A percentile compares a stretch with the other conserved stretches of the same genome.
Evolutionary conservation across 768 basidiomycete species (phyloP).

Genomic region (Piloderma croceum): DNA sequence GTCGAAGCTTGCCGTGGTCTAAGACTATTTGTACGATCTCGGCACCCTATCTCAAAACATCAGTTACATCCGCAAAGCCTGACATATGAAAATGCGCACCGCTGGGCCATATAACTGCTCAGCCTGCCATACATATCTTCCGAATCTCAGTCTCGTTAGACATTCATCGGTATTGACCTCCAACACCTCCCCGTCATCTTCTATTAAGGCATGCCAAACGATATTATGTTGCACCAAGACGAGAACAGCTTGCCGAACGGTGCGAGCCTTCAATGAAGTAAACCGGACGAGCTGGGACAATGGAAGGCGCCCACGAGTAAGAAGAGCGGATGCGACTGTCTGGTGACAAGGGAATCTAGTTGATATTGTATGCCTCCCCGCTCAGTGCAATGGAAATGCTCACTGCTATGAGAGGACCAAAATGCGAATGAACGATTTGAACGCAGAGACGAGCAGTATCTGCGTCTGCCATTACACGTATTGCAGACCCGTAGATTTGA

Average conservation of each 20-base stretch:
- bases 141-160: conserved; percentile 75
- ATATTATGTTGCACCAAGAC: conserved; percentile 89
- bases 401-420: conserved; percentile 63
- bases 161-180: conserved; percentile 85
- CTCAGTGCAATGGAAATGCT: conserved; percentile 18
- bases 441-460: conserved; percentile 56
- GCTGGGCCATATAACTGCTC: conserved; percentile 62
- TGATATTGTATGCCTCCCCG: conserved; percentile 1
- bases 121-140: conserved; percentile 72
- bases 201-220: conserved; percentile 74
- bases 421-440: conserved; percentile 60
- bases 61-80: conserved; percentile 4
- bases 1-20: conserved; percentile 81
- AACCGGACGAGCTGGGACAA: conserved; percentile 63
- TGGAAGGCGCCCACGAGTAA: conserved; percentile 81
- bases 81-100: conserved; percentile 39
- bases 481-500: no score
- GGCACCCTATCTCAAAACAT: conserved; percentile 47
- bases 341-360: conserved; percentile 22
- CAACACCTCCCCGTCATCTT: conserved; percentile 68
- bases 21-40: conserved; percentile 73
- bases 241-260: conserved; percentile 64
- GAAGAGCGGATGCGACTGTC: conserved; percentile 68
- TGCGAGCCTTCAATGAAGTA: conserved; percentile 61
- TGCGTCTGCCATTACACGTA: conserved; percentile 64